Evolutionary conservation across 441 rosid genomes (phyloP).

Genomic region (Raphanus hybrid): DNA sequence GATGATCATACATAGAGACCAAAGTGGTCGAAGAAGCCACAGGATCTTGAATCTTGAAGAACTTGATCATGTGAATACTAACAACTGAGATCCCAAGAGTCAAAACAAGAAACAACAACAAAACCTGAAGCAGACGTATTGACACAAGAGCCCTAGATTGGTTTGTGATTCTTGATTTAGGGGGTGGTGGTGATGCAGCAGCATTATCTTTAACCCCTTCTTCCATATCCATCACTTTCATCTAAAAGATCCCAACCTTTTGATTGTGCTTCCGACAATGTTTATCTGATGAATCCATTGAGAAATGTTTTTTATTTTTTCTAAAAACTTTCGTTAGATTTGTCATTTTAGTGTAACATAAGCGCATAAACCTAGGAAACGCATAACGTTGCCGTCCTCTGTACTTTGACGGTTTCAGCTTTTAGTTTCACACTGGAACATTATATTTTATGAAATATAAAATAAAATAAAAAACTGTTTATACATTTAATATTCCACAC

Average conservation of each 20-base stretch:
- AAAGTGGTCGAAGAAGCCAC: conserved; percentile 47
- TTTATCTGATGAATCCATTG: conserved; percentile 13
- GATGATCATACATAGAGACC: conserved; percentile 47
- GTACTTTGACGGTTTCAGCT: conserved; percentile 25
- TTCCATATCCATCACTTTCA: conserved; percentile 48
- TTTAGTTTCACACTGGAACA: conserved; percentile 11
- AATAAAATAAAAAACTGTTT: not conserved
- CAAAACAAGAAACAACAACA: conserved; percentile 58
- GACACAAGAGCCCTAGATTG: conserved; percentile 54
- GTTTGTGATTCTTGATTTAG: conserved; percentile 44
- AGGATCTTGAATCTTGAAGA: conserved; percentile 50
- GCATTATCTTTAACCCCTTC: conserved; percentile 63
- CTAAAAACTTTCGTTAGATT: conserved; percentile 4
- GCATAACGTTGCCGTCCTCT: not conserved
- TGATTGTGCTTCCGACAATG: conserved; percentile 1
- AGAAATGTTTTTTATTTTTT: not conserved
- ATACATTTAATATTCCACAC: conserved; percentile 12
- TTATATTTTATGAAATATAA: conserved; percentile 10
- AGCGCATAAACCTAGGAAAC: conserved; percentile 25
- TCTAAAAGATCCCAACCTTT: conserved; percentile 17
- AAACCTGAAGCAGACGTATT: conserved; percentile 54
- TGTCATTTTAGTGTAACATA: conserved; percentile 1
- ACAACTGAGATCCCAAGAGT: conserved; percentile 67
- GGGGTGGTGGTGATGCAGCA: conserved; percentile 22
- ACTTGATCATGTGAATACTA: conserved; percentile 59